Conservation (phyloP, 2,329 filamentous ascomycete species). For the Ophiosphaerella korrae region DNA sequence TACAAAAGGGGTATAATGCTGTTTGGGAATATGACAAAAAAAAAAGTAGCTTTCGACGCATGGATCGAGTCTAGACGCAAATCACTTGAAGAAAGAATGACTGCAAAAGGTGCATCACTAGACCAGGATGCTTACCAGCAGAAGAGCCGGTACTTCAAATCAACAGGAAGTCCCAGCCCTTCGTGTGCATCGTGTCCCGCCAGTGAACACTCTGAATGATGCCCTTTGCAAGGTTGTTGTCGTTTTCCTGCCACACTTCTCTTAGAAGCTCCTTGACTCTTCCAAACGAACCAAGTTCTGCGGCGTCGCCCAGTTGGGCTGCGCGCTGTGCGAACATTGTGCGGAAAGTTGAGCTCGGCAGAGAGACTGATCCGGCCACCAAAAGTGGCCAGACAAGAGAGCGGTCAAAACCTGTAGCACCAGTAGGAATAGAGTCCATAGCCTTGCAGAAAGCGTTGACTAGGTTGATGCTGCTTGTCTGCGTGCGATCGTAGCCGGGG, state of each 20-base stretch:
- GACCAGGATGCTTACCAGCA: slow-evolving; percentile 47
- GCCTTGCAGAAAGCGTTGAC: slow-evolving; percentile 77
- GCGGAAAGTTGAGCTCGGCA: slow-evolving; percentile 75
- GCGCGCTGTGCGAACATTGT: slow-evolving; percentile 77
- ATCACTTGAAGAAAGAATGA: slow-evolving; percentile 21
- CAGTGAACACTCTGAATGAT: slow-evolving; percentile 78
- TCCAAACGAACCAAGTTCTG: slow-evolving; percentile 82
- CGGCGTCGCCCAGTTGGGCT: slow-evolving; percentile 74
- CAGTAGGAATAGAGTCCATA: slow-evolving; percentile 81
- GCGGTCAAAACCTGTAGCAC: slow-evolving; percentile 82
- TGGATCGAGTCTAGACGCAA: slow-evolving; percentile 9
- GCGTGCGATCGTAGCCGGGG: slow-evolving; percentile 79
- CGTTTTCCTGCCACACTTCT: slow-evolving; percentile 80
- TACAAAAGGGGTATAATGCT: slow-evolving; percentile 50
- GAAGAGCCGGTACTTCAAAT: slow-evolving; percentile 61
- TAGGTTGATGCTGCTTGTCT: slow-evolving; percentile 75
- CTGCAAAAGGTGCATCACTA: slow-evolving; percentile 28
- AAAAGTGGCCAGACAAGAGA: slow-evolving; percentile 93
- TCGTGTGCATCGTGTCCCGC: slow-evolving; percentile 90
- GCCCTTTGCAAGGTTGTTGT: slow-evolving; percentile 61
- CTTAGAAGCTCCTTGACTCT: slow-evolving; percentile 77
- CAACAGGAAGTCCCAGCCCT: slow-evolving; percentile 90
- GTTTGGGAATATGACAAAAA: slow-evolving; percentile 46
- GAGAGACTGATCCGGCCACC: slow-evolving; percentile 79
- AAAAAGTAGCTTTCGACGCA: slow-evolving; percentile 32